phyloP scores from a whole-genome alignment of 140 eudicot species.

The Anethum foeniculum region DNA sequence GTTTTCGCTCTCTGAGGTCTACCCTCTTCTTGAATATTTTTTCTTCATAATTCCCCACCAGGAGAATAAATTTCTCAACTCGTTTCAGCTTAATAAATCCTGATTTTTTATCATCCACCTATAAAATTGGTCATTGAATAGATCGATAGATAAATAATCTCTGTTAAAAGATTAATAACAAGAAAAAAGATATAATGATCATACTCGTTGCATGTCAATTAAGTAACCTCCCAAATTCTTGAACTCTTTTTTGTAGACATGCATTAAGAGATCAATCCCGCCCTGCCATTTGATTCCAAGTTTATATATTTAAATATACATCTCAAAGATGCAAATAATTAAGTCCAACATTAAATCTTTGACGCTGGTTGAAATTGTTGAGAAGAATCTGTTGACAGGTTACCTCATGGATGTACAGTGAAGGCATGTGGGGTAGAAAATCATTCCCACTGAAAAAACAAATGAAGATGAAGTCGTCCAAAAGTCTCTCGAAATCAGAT shows the following conservation, averaged over 20 bases:
- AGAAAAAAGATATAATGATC: not conserved
- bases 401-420: constrained; percentile 65
- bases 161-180: not conserved
- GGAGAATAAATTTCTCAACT: constrained; percentile 59
- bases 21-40: constrained; percentile 45
- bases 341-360: not conserved
- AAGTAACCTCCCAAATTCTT: constrained; percentile 50
- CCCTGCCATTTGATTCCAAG: constrained; percentile 22
- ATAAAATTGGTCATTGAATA: not conserved
- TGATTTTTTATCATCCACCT: constrained; percentile 36
- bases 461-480: constrained; percentile 60
- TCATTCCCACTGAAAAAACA: constrained; percentile 70
- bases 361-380: not conserved
- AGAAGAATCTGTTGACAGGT: not conserved
- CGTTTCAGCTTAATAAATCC: constrained; percentile 37
- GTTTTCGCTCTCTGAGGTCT: constrained; percentile 22
- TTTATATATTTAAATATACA: not conserved
- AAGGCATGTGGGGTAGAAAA: constrained; percentile 66
- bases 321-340: not conserved
- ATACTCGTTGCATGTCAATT: constrained; percentile 39
- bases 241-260: constrained; percentile 50
- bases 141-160: not conserved
- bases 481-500: constrained; percentile 34
- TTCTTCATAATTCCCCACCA: constrained; percentile 44
- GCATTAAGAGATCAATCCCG: constrained; percentile 42